Conservation (phyloP, 495 filamentous ascomycete genomes). For the Pyronema domesticum region DNA sequence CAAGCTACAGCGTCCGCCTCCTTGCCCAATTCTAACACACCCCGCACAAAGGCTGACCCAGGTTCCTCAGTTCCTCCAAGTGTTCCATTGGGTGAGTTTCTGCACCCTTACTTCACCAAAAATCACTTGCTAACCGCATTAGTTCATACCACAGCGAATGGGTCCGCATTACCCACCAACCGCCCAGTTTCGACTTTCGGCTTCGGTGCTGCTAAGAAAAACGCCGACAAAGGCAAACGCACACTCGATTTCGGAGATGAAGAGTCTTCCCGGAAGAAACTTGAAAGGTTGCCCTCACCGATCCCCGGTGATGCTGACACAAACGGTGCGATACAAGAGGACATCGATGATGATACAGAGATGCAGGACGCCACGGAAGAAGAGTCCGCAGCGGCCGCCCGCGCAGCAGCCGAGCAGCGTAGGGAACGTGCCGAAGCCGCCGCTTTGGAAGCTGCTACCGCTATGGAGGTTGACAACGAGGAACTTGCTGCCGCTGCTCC, state of each 20-base stretch:
- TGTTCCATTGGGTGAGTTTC: slow-evolving; percentile 30
- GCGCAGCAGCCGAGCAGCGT: slow-evolving; percentile 58
- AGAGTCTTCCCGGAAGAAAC: slow-evolving; percentile 64
- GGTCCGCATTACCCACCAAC: slow-evolving; percentile 37
- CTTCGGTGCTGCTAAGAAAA: slow-evolving; percentile 47
- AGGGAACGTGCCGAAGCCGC: slow-evolving; percentile 43
- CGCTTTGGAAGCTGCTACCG: slow-evolving; percentile 19
- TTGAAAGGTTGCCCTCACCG: slow-evolving; percentile 67
- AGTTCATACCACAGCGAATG: slow-evolving; percentile 23
- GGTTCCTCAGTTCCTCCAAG: slow-evolving; percentile 32
- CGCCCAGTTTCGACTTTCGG: slow-evolving; percentile 63
- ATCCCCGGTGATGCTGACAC: slow-evolving; percentile 43
- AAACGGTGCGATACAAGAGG: slow-evolving; percentile 37
- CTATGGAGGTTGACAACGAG: slow-evolving; percentile 34
- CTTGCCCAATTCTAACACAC: slow-evolving; percentile 28
- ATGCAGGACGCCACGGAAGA: slow-evolving; percentile 67
- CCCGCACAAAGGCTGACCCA: slow-evolving; percentile 37
- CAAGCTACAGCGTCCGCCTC: slow-evolving; percentile 34
- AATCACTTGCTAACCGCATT: not conserved
- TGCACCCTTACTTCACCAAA: slow-evolving; percentile 14
- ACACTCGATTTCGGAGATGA: slow-evolving; percentile 77
- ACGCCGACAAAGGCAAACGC: slow-evolving; percentile 53
- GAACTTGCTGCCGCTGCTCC: slow-evolving; percentile 16
- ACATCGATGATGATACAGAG: slow-evolving; percentile 61
- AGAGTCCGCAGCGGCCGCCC: slow-evolving; percentile 65